Evolutionary conservation across 164 flowering plant species (phyloP).

Genomic region (Taxillus chinensis): DNA sequence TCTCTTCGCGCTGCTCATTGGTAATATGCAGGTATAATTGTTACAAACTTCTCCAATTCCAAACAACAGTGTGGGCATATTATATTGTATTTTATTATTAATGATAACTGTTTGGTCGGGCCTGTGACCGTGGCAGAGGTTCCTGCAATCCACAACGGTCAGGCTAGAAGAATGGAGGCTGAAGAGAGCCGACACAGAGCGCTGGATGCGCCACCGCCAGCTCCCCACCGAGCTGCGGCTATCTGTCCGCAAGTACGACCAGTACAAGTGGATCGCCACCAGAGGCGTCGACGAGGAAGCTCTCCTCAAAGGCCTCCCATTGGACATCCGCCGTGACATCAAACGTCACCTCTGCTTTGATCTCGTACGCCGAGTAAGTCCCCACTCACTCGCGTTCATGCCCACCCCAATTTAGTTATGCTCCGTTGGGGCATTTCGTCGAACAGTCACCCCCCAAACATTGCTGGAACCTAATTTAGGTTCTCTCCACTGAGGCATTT

Average conservation of each 20-base stretch:
- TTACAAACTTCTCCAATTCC: no score
- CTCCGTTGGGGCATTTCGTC: no score
- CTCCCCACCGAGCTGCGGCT: slow-evolving; percentile 67
- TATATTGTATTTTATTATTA: no score
- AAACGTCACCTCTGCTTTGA: slow-evolving; percentile 91
- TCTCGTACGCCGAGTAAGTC: slow-evolving; percentile 73
- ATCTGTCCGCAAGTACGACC: slow-evolving; percentile 66
- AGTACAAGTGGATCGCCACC: slow-evolving; percentile 88
- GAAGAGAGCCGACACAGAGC: slow-evolving; percentile 78
- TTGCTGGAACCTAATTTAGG: no score
- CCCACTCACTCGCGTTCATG: background rate
- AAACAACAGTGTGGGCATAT: no score
- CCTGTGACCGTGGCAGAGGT: slow-evolving; percentile 41
- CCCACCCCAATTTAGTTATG: background rate
- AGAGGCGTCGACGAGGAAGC: slow-evolving; percentile 85
- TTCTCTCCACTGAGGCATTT: no score
- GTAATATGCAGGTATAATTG: slow-evolving; percentile 81
- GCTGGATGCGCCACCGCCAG: slow-evolving; percentile 97
- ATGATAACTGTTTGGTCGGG: no score
- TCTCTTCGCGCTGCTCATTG: slow-evolving; percentile 83
- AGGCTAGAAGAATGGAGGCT: slow-evolving; percentile 95
- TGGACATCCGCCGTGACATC: slow-evolving; percentile 82
- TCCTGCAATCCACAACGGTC: slow-evolving; percentile 77
- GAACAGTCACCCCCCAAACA: no score
- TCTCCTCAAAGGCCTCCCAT: slow-evolving; percentile 68